Evolutionary conservation across 805 yeast genomes (phyloP), one percentile per base, ranked within the genome.

Genomic region (Wickerhamiella nectarea): DNA sequence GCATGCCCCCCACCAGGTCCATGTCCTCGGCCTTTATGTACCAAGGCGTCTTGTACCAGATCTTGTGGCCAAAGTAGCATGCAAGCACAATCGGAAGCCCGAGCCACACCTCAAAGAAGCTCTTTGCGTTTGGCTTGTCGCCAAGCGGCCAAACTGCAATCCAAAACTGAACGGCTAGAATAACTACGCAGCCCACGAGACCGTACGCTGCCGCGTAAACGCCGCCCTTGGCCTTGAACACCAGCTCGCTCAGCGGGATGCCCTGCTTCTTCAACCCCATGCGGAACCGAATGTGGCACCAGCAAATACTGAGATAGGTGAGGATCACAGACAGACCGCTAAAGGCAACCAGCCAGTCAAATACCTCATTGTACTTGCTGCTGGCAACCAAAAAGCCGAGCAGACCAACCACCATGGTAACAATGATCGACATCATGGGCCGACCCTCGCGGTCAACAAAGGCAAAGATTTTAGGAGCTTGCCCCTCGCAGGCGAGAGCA

Each of bases 361-460:
- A 53, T 14, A 52, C 56, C 14, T 43, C 50, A 36, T 44, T 47
- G 38, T 51, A 46, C 42, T 50, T 41, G 18, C 68, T 62, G 36
- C 56, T 81, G 62, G 47, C 79, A 18, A 78, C 74, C 37, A 78
- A 60, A 55, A 72, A 74, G 34, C 75, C 70, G 26, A 74, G 56
- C 26, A 71, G 57, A 21, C 78, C 79, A 53, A 74, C 63, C n/a
- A 55, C 25, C 33, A 62, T 52, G 11, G 70, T 60, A 18, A 66
- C 48, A 0, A 52, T 48, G 50, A 78, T 73, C 15, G 81, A 85
- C 36, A 70, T 73, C 41, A 78, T 56, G 8, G 91, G 89, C 57
- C 89, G 69, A 43, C 89, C 89, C 25, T 62, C 64, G 51, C 77
- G 70, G 56, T 80, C 87, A 44, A 80, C 71, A 59, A 75, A 76